Percentiles rank a stretch among this genome's conserved stretches.
Conservation (phyloP, 1,284 basidiomycete species). For the Leucoagaricus sp. region DNA sequence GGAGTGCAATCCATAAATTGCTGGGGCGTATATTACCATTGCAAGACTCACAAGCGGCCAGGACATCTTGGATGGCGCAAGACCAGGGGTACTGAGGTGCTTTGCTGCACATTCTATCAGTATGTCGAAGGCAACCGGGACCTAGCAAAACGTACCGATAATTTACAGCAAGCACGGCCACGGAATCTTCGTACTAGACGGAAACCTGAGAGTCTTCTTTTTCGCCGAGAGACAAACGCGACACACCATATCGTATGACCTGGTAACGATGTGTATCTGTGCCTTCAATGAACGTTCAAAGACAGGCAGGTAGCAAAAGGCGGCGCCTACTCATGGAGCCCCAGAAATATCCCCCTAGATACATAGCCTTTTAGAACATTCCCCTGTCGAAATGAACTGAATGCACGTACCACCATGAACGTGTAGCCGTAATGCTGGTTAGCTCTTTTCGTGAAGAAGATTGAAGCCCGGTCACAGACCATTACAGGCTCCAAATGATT, state of each 20-base stretch:
- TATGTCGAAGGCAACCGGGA: conserved; percentile 20
- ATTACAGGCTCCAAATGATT: conserved; percentile 57
- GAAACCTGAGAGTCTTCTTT: neutral
- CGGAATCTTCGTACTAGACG: conserved; percentile 66
- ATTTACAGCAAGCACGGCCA: conserved; percentile 67
- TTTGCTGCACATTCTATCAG: conserved; percentile 41
- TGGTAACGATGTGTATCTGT: conserved; percentile 74
- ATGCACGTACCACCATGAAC: conserved; percentile 62
- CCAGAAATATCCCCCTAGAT: conserved; percentile 62
- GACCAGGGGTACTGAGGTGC: conserved; percentile 90
- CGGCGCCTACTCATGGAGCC: conserved; percentile 62
- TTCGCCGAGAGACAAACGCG: neutral
- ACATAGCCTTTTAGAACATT: neutral
- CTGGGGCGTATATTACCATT: neutral
- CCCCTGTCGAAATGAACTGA: neutral
- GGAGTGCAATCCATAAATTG: neutral
- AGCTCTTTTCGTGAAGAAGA: neutral
- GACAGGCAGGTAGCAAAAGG: neutral
- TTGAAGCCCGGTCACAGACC: conserved; percentile 38
- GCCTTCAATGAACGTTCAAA: neutral
- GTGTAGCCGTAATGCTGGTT: conserved; percentile 51
- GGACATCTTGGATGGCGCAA: conserved; percentile 78
- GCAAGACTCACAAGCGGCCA: conserved; percentile 63
- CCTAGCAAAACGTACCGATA: conserved; percentile 41
- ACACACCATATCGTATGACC: conserved; percentile 56